Evolutionary conservation across 2,329 filamentous ascomycete species (phyloP).

Genomic region (Penicillium sp.): DNA sequence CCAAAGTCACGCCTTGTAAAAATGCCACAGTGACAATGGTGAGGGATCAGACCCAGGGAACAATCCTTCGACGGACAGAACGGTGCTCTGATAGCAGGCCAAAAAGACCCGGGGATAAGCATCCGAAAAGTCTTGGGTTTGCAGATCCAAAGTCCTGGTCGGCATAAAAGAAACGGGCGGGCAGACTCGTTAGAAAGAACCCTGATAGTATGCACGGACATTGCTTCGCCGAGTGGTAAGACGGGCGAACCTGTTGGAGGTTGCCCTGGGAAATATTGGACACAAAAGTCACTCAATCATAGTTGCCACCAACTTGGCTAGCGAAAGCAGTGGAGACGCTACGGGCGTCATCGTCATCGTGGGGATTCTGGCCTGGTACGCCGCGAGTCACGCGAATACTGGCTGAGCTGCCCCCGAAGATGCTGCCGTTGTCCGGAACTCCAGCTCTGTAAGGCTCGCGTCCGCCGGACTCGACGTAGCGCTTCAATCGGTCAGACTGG

Average conservation of each 20-base stretch:
- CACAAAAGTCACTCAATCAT: conserved; percentile 51
- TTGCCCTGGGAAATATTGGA: conserved; percentile 11
- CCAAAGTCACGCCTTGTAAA: conserved; percentile 7
- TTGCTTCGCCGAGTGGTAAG: conserved; percentile 14
- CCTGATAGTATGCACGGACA: conserved; percentile 18
- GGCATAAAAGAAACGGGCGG: conserved; percentile 18
- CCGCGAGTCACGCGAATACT: conserved; percentile 50
- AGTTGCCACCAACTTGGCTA: conserved; percentile 76
- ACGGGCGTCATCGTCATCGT: conserved; percentile 84
- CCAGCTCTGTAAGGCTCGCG: conserved; percentile 56
- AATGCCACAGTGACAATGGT: conserved; percentile 9
- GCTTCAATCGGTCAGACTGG: conserved; percentile 87
- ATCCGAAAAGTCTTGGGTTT: conserved; percentile 11
- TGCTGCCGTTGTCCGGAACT: conserved; percentile 59
- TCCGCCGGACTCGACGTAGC: conserved; percentile 84
- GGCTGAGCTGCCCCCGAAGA: conserved; percentile 61
- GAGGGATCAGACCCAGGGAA: conserved; percentile 13
- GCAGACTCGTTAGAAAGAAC: conserved; percentile 20
- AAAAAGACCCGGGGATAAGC: conserved; percentile 5
- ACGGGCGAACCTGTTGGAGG: conserved; percentile 18
- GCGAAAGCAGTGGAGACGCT: conserved; percentile 96
- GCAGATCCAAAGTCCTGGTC: conserved; percentile 16
- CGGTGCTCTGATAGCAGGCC: conserved; percentile 7
- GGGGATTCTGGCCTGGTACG: conserved; percentile 42
- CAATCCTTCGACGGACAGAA: conserved; percentile 7